phyloP scores from a whole-genome alignment of 73 alveolate genomes.

The Paramecium sexaurelia region DNA sequence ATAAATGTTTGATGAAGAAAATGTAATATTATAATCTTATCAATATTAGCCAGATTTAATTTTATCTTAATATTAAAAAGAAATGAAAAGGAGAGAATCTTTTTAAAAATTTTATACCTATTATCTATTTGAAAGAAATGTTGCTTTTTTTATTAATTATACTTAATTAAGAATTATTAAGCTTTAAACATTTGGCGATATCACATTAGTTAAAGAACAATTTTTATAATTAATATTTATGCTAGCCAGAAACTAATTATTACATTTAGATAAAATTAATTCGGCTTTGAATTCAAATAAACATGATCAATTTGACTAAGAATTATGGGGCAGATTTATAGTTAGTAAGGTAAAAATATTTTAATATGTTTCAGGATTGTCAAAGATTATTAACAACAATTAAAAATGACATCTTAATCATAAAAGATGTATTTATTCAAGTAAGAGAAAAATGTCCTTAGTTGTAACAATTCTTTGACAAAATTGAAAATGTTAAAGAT shows the following conservation, averaged over 20 bases:
- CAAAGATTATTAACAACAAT: background rate
- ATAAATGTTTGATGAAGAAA: slow-evolving; percentile 41
- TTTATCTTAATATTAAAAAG: slow-evolving; percentile 51
- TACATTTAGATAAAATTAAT: slow-evolving; percentile 62
- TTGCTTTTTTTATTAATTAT: slow-evolving; percentile 62
- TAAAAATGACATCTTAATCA: background rate
- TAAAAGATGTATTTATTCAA: slow-evolving; percentile 49
- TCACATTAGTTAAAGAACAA: slow-evolving; percentile 16
- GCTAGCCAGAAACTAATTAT: slow-evolving; percentile 31
- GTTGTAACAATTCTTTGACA: background rate
- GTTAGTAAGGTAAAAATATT: background rate
- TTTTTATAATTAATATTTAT: slow-evolving; percentile 47
- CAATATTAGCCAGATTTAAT: slow-evolving; percentile 33
- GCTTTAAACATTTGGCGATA: slow-evolving; percentile 39
- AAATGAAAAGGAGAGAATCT: slow-evolving; percentile 59
- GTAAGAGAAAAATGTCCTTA: slow-evolving; percentile 36
- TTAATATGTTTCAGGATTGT: background rate
- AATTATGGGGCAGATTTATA: slow-evolving; percentile 61
- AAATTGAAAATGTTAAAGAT: slow-evolving; percentile 29
- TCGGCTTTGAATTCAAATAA: slow-evolving; percentile 48
- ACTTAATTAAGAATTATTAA: slow-evolving; percentile 54
- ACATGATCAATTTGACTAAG: slow-evolving; percentile 47
- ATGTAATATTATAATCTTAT: background rate
- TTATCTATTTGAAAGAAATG: slow-evolving; percentile 61
- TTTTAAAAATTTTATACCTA: slow-evolving; percentile 53